A percentile compares a stretch with the other conserved stretches of the same genome.
Conservation (phyloP, 805 yeast species). For the Ogataea degrootiae region DNA sequence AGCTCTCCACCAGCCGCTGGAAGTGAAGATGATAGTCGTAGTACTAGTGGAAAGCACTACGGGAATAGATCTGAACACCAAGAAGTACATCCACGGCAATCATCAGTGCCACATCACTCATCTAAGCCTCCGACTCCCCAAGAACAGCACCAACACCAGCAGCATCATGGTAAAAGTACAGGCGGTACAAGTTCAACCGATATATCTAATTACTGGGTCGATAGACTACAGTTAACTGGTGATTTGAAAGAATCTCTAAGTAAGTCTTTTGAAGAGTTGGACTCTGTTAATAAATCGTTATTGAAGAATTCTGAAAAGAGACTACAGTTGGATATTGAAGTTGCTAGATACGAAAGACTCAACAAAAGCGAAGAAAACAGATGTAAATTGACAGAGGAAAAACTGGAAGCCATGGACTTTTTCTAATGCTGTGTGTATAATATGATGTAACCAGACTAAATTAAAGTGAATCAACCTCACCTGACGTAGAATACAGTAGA, state of each 20-base stretch:
- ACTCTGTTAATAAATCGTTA: constrained; percentile 17
- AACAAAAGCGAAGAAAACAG: constrained; percentile 23
- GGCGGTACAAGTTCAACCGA: constrained; percentile 4
- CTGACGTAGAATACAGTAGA: not conserved
- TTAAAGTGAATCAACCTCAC: not conserved
- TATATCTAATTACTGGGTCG: constrained; percentile 25
- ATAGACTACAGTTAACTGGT: constrained; percentile 21
- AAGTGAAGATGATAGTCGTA: too few species aligned
- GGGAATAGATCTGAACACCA: too few species aligned
- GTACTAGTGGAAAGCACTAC: too few species aligned
- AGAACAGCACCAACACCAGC: not conserved
- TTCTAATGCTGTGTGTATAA: constrained; percentile 18
- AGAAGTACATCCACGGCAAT: too few species aligned
- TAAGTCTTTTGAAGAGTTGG: constrained; percentile 21
- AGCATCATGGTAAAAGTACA: not conserved
- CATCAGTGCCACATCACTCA: too few species aligned
- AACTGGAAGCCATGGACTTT: constrained; percentile 45
- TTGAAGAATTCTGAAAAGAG: constrained; percentile 12
- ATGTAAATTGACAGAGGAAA: constrained; percentile 34
- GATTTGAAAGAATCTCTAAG: constrained; percentile 12
- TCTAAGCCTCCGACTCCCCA: not conserved
- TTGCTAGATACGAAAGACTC: constrained; percentile 21
- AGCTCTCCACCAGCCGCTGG: too few species aligned
- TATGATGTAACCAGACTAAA: not conserved
- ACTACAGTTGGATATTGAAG: constrained; percentile 25